These are phyloP conservation scores for Malbranchea zuffiana DNA, from an alignment of 2,329 filamentous ascomycete genomes.

Conservation along the genomic window DNA sequence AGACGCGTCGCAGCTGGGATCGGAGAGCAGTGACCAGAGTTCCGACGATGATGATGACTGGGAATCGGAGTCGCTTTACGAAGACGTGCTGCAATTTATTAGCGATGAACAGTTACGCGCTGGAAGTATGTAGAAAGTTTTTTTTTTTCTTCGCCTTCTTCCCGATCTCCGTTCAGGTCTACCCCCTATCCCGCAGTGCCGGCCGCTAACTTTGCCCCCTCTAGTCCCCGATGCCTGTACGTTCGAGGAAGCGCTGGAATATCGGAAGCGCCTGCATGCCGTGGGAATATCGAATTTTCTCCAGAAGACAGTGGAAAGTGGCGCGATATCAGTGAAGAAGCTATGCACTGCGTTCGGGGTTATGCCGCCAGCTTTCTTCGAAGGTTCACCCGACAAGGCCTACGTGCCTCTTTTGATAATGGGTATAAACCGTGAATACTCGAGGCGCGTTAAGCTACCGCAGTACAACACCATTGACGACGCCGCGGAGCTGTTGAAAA, in stretches of 20 bases:
- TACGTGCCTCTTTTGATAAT: constrained; percentile 66
- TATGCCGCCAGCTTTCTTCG: constrained; percentile 59
- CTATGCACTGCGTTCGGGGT: constrained; percentile 79
- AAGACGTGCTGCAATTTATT: constrained; percentile 51
- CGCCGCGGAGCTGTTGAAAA: constrained; percentile 64
- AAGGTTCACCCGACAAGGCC: constrained; percentile 59
- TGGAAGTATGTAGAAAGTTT: constrained; percentile 36
- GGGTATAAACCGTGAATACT: constrained; percentile 68
- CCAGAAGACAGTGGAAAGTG: constrained; percentile 56
- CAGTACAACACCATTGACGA: constrained; percentile 81
- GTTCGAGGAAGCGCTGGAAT: constrained; percentile 56
- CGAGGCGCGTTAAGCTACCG: constrained; percentile 66
- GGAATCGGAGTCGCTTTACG: constrained; percentile 43
- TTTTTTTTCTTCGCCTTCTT: constrained; percentile 14
- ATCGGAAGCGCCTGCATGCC: constrained; percentile 59
- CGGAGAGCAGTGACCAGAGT: constrained; percentile 18
- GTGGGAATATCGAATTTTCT: constrained; percentile 72
- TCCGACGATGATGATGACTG: constrained; percentile 15
- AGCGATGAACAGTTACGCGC: constrained; percentile 41
- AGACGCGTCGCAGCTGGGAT: constrained; percentile 26
- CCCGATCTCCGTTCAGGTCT: background rate
- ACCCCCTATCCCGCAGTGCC: constrained; percentile 1
- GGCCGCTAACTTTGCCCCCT: constrained; percentile 6
- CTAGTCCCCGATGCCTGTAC: constrained; percentile 48
- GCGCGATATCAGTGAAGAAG: constrained; percentile 65